Evolutionary conservation across 2,329 filamentous ascomycete species (phyloP), one percentile per base, ranked within the genome.

Genomic region (Cryoendolithus antarcticus): DNA sequence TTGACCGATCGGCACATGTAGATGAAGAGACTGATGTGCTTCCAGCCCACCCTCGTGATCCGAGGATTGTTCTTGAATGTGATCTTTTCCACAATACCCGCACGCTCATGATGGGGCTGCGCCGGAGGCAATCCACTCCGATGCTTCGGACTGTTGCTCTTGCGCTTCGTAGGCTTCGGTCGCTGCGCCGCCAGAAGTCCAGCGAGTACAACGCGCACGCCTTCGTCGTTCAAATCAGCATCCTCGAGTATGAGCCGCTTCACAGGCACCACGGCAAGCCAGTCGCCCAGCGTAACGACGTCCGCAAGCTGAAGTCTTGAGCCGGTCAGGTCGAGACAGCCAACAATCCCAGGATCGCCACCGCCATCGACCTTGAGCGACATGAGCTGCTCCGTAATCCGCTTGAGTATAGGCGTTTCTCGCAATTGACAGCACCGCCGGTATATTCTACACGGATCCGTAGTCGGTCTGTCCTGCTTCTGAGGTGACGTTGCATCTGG

Each of bases 341-440:
- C 75, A 1, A 96, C 82, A 9, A 85, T 72, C n/a, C 88, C 86
- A 1, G 78, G 75, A 32, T 77, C 67, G 40, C 68, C 69, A 2
- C 72, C 61, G 7, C 78, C 70, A 24, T 71, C 75, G 36, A 81
- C 82, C n/a, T 74, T 71, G 1, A 79, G 71, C 30, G 80, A 75
- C 30, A 75, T 76, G 4, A 98, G 79, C 59, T 95, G 86, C 53
- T 93, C 85, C 0, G 85, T 89, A 34, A 98, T 82, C 53, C 84
- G 85, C 60, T 93, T 93, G 12, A 96, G 66, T 38, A 95, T 88
- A 0, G 86, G 85, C 0, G 86, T 93, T 62, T 96, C 91, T 42
- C 91, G 76, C 24, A 98, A 66, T 56, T 96, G 89, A 57, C 91
- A 96, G 58, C 91, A 96, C 55, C 91, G 74, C 48, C 89, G 75